These are phyloP conservation scores for Citrullus amarus DNA, from an alignment of 306 rosid genomes.

Conservation along the genomic window DNA sequence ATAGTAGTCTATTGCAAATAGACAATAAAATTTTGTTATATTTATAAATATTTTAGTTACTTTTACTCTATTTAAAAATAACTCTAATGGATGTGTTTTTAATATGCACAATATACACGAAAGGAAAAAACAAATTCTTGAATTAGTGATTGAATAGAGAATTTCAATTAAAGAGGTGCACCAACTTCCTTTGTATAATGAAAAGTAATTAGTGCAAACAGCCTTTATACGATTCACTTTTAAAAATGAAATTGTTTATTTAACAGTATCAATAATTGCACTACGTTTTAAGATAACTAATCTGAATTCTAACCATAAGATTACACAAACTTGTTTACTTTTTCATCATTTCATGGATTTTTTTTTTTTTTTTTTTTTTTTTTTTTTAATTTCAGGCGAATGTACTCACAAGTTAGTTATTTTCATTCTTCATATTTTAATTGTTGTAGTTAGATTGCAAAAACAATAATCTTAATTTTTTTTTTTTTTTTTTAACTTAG, in stretches of 20 bases:
- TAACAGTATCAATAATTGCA: no score
- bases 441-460: not conserved
- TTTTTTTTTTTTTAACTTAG: no score
- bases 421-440: not conserved
- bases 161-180: not conserved
- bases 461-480: not conserved
- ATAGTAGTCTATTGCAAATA: no score
- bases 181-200: not conserved
- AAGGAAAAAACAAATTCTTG: not conserved
- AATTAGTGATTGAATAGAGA: no score
- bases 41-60: no score
- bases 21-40: no score
- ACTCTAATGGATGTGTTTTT: not conserved
- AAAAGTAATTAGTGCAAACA: not conserved
- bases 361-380: no score
- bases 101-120: not conserved
- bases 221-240: not conserved
- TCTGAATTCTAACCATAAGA: no score
- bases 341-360: no score
- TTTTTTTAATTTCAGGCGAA: not conserved
- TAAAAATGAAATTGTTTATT: not conserved
- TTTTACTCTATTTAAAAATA: no score
- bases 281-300: no score
- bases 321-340: not conserved
- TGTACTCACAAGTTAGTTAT: not conserved